A percentile compares a stretch with the other conserved stretches of the same genome.
These are phyloP conservation scores for Fusarium irregulare DNA, from an alignment of 2,329 filamentous ascomycete species.

Conservation along the genomic window DNA sequence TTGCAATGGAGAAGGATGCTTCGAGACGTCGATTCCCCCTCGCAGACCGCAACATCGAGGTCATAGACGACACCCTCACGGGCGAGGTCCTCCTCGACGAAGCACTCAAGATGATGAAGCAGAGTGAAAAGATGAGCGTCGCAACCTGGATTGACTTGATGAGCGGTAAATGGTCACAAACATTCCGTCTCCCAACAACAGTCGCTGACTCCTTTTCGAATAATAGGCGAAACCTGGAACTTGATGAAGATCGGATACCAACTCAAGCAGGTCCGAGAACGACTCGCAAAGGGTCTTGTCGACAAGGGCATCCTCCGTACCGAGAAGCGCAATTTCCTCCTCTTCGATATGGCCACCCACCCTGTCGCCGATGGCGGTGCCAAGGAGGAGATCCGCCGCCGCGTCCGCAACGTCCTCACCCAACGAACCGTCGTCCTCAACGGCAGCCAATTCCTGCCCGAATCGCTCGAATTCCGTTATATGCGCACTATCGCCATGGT, in stretches of 20 bases:
- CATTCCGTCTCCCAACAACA: slow-evolving; percentile 19
- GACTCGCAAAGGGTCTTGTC: slow-evolving; percentile 94
- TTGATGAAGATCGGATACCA: slow-evolving; percentile 99
- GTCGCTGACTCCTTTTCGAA: slow-evolving; percentile 39
- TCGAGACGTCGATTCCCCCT: slow-evolving; percentile 91
- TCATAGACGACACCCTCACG: slow-evolving; percentile 94
- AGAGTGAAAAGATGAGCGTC: slow-evolving; percentile 99
- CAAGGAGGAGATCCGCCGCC: slow-evolving; percentile 95
- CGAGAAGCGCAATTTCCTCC: slow-evolving; percentile 98
- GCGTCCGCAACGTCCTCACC: slow-evolving; percentile 91
- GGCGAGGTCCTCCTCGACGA: slow-evolving; percentile 98
- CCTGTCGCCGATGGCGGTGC: slow-evolving; percentile 95
- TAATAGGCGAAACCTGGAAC: slow-evolving; percentile 96
- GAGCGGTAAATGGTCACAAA: slow-evolving; percentile 75
- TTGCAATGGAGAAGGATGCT: slow-evolving; percentile 98
- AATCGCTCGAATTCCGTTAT: slow-evolving; percentile 94
- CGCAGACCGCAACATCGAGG: slow-evolving; percentile 93
- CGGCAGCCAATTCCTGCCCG: slow-evolving; percentile 87
- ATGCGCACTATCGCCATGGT: slow-evolving; percentile 94
- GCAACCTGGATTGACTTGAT: slow-evolving; percentile 99
- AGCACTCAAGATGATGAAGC: slow-evolving; percentile 99
- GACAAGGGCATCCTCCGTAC: slow-evolving; percentile 99
- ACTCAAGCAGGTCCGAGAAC: slow-evolving; percentile 98
- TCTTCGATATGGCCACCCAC: slow-evolving; percentile 99
- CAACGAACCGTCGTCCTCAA: slow-evolving; percentile 94